Evolutionary conservation across 192 early-diverging fungal species (phyloP), one percentile per base, ranked within the genome.

Genomic region (Gamsiella multidivaricata): DNA sequence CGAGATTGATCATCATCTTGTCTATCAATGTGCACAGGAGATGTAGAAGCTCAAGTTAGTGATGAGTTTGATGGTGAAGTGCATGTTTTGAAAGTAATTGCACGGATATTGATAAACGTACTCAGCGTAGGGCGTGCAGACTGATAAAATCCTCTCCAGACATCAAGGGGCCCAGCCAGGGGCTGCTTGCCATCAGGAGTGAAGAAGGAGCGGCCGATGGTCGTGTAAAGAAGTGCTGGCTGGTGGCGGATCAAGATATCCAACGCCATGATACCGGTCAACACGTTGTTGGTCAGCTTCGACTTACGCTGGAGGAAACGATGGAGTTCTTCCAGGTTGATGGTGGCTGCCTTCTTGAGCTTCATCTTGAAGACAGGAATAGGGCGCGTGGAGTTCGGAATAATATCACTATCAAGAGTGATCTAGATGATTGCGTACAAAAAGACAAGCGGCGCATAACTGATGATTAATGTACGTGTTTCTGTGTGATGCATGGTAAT

Each of bases 101-200:
- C 23, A 8, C 18, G 32, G 9, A 36, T 28, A n/a, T 17, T 12
- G 15, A 10, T 41, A 42, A 9, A 55, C 46, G 72, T 70, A 71
- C 93, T 93, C 18, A 70, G 36, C 25, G 91, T 84, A 7, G 95
- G 94, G 5, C 92, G 87, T 47, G 94, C 87, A 54, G 90, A 92
- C 63, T 96, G 94, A 54, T 94, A 95, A 72, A 90, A 94, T 23
- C 96, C 96, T 58, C 90, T 88, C 96, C 95, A 97, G 14, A 95
- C 87, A 82, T 96, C 94, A 29, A 91, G 86, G n/a, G 93, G 92
- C 25, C 94, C 91, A 3, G 79, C 71, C 0, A 87, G 85, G 22
- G 64, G 54, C 47, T 66, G 68, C 2, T 74, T 80, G 54, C 84
- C 83, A 10, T 82, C 81, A 26, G 91, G 88, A 3, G 94, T 97